Percentiles rank a stretch among this genome's conserved stretches.
Evolutionary conservation across 805 yeast species (phyloP).

Genomic region (Cyberlindnera amylophila): DNA sequence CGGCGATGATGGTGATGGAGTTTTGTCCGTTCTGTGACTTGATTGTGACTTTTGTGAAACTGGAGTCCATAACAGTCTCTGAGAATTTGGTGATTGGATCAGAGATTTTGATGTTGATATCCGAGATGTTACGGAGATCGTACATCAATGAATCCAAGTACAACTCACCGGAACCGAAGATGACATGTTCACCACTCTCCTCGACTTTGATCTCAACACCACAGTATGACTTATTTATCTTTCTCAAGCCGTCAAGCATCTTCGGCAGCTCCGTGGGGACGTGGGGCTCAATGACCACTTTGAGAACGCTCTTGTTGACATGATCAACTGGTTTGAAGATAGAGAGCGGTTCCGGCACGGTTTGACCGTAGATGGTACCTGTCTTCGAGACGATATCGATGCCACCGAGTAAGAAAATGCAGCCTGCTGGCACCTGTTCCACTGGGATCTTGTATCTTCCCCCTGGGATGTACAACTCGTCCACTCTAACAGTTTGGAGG

Average conservation of each 20-base stretch:
- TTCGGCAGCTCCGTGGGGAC: slow-evolving; percentile 76
- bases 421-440: slow-evolving; percentile 55
- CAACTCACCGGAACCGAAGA: slow-evolving; percentile 83
- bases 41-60: slow-evolving; percentile 65
- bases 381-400: slow-evolving; percentile 56
- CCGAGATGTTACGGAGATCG: slow-evolving; percentile 60
- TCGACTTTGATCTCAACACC: slow-evolving; percentile 70
- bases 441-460: slow-evolving; percentile 66
- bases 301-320: slow-evolving; percentile 57
- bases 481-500: slow-evolving; percentile 32
- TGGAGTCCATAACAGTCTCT: slow-evolving; percentile 67
- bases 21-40: slow-evolving; percentile 52
- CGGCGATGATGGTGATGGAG: slow-evolving; percentile 67
- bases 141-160: slow-evolving; percentile 80
- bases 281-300: slow-evolving; percentile 79
- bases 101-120: slow-evolving; percentile 73
- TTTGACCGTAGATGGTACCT: slow-evolving; percentile 48
- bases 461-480: slow-evolving; percentile 46
- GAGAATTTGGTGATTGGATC: slow-evolving; percentile 78
- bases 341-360: slow-evolving; percentile 18
- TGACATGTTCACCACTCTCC: slow-evolving; percentile 82
- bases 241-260: slow-evolving; percentile 65
- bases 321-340: slow-evolving; percentile 42
- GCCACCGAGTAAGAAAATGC: slow-evolving; percentile 66
- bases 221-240: slow-evolving; percentile 57